phyloP scores from a whole-genome alignment of 169 alveolate species.

The Plasmodium blacklocki region DNA sequence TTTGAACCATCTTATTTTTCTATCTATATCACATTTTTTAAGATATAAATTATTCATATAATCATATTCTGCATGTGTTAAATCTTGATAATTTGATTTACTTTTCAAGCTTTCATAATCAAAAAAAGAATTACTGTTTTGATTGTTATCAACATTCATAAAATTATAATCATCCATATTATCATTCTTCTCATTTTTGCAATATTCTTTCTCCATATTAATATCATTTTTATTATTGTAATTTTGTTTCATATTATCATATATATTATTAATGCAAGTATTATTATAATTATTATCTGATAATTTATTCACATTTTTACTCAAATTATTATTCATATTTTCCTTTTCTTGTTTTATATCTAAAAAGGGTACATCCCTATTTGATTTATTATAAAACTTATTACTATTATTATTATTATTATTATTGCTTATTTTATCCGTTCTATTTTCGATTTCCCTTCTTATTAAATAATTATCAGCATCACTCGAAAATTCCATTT shows the following conservation, averaged over 20 bases:
- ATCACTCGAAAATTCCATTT: background rate
- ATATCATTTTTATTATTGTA: constrained; percentile 18
- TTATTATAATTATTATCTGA: background rate
- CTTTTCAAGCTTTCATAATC: constrained; percentile 76
- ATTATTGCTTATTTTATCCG: background rate
- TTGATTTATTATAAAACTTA: background rate
- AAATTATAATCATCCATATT: constrained; percentile 55
- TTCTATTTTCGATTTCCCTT: background rate
- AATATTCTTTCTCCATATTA: background rate
- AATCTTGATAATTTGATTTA: constrained; percentile 76
- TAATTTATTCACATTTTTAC: too few relatives aligned
- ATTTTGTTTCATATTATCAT: background rate
- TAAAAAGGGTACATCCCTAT: background rate
- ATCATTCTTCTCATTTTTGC: background rate
- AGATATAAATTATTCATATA: constrained; percentile 80
- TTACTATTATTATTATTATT: background rate
- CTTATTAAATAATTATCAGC: constrained; percentile 10
- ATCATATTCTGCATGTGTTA: constrained; percentile 84
- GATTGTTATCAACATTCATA: constrained; percentile 1
- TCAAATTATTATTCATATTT: too few relatives aligned
- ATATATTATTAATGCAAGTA: background rate
- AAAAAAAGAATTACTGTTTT: constrained; percentile 8
- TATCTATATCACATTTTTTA: constrained; percentile 78
- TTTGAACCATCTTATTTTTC: constrained; percentile 77
- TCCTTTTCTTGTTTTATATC: constrained; percentile 7